Evolutionary conservation across 2,329 filamentous ascomycete genomes (phyloP), one percentile per base, ranked within the genome.

Genomic region (Colletotrichum spinosum): DNA sequence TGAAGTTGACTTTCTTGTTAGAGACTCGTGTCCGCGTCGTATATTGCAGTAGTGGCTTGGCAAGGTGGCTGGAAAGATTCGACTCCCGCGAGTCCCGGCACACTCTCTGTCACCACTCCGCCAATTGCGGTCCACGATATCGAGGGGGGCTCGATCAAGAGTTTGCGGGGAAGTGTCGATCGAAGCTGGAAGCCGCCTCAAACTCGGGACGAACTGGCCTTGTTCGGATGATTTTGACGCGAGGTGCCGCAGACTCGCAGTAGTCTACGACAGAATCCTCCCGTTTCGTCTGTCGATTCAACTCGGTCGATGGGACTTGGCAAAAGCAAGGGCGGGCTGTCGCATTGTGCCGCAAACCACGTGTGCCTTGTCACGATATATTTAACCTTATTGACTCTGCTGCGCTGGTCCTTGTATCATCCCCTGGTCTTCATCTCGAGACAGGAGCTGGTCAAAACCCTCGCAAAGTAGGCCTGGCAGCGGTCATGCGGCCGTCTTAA

Each of bases 21-120:
- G 56, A 38, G 42, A 58, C 55, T 60, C 44, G 35, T 44, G 42
- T 37, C 61, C 38, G 50, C 35, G 39, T 12, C 54, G 46, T 34
- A 13, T 12, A 44, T 39, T 58, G 55, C 45, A 25, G 41, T 62
- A 55, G 62, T 37, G 57, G 38, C 62, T 65, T 62, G 62, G 62
- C 62, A 39, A 54, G 44, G 41, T 50, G 37, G 45, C 17, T 8
- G 45, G 39, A 33, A 54, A 58, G 39, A 50, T 34, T 60, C 8
- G 41, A 8, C 12, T 17, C 33, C 50, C 35, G 50, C 42, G 38
- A 65, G 44, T 51, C 61, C 62, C 53, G 57, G 39, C 46, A 49
- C 44, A 49, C 15, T 44, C 44, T 11, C 57, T 46, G 25, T 37
- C 45, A 17, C 55, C 37, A 25, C 25, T 61, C 60, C 45, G 57